Evolutionary conservation across 345 rosid species (phyloP).

Genomic region (Camelina laxa): DNA sequence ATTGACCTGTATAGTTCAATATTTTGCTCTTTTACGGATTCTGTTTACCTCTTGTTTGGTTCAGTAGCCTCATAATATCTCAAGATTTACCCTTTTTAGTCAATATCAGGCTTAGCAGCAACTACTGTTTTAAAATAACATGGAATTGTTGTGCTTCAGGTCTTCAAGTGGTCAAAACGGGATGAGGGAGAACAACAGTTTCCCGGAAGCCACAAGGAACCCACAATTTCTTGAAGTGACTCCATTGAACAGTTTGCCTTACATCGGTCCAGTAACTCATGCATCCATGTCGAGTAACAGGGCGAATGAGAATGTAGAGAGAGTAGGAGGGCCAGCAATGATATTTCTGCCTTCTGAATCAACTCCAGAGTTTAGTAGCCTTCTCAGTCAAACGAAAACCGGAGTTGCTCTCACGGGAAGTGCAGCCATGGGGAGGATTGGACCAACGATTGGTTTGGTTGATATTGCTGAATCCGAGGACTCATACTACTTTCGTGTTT

Average conservation of each 20-base stretch:
- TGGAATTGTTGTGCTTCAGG: constrained; percentile 25
- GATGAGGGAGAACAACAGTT: constrained; percentile 10
- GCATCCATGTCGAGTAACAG: constrained; percentile 34
- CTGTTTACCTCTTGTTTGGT: background rate
- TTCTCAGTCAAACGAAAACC: constrained; percentile 44
- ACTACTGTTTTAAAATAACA: no score
- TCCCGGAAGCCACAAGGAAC: constrained; percentile 21
- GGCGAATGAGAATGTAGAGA: constrained; percentile 39
- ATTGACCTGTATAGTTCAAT: background rate
- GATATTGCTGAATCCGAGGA: constrained; percentile 71
- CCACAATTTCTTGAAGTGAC: constrained; percentile 52
- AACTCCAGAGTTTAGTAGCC: constrained; percentile 48
- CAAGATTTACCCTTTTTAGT: constrained; percentile 7
- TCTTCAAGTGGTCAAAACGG: constrained; percentile 32
- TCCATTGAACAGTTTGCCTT: constrained; percentile 75
- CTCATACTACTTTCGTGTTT: constrained; percentile 62
- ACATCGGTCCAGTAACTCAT: constrained; percentile 52
- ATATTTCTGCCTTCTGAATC: constrained; percentile 60
- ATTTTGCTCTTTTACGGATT: background rate
- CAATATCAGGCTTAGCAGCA: background rate
- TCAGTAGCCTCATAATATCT: background rate
- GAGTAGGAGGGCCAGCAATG: constrained; percentile 50
- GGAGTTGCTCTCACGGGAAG: constrained; percentile 73
- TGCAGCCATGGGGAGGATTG: constrained; percentile 68
- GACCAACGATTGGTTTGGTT: constrained; percentile 58